phyloP scores from a whole-genome alignment of 306 rosid genomes.

The Sechiopsis laciniata region DNA sequence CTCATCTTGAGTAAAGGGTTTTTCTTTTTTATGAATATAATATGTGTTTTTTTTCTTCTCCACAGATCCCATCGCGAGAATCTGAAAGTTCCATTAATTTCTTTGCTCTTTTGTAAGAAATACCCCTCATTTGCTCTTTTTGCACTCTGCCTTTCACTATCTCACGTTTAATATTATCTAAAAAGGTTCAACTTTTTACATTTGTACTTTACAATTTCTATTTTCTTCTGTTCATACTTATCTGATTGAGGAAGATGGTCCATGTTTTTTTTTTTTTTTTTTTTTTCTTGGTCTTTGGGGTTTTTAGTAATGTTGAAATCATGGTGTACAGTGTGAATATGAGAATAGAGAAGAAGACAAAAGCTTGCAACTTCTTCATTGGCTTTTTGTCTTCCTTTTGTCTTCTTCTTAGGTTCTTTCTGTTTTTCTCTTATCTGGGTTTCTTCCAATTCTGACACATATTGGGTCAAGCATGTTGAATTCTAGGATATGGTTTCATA shows the following conservation, averaged over 20 bases:
- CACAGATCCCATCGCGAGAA: constrained; percentile 49
- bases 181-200: constrained; percentile 6
- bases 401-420: constrained; percentile 23
- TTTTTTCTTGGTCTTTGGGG: constrained; percentile 32
- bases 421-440: constrained; percentile 28
- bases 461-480: constrained; percentile 29
- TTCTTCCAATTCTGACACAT: constrained; percentile 40
- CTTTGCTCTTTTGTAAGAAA: constrained; percentile 17
- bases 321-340: constrained; percentile 36
- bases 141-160: constrained; percentile 24
- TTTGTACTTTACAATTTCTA: not conserved
- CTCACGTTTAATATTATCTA: constrained; percentile 13
- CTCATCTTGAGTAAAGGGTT: not conserved
- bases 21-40: not conserved
- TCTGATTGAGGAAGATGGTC: constrained; percentile 29
- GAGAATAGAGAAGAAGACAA: constrained; percentile 15
- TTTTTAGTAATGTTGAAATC: constrained; percentile 38
- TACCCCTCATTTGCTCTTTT: not conserved
- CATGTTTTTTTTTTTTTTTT: constrained; percentile 30
- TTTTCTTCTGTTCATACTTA: not conserved
- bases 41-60: constrained; percentile 39
- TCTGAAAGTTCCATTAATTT: constrained; percentile 28
- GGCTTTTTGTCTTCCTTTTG: constrained; percentile 21
- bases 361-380: constrained; percentile 8
- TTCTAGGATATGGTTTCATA: constrained; percentile 28